Evolutionary conservation across 176 grass and related monocot genomes (phyloP).

Genomic region (Oryza officinalis): DNA sequence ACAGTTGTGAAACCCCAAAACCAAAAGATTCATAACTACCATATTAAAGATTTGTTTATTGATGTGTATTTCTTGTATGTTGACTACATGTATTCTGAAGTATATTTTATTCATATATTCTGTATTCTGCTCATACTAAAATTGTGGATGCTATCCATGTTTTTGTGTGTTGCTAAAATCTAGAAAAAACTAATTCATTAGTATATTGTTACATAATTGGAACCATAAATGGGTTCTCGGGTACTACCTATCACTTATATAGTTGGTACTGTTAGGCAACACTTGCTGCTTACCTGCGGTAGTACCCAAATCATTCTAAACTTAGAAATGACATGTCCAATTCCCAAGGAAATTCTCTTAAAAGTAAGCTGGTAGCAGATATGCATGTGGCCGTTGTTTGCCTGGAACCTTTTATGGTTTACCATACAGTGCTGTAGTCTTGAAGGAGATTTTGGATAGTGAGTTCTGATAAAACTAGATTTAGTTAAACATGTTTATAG

Average conservation of each 20-base stretch:
- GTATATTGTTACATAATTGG: neutral
- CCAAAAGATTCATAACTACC: neutral
- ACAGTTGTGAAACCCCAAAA: neutral
- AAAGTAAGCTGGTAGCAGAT: neutral
- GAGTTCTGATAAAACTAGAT: neutral
- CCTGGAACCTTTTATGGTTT: neutral
- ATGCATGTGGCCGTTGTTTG: neutral
- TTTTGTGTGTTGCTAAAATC: neutral
- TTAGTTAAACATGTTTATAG: neutral
- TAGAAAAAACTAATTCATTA: neutral
- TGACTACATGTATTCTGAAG: neutral
- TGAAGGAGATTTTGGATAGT: neutral
- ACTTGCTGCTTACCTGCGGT: neutral
- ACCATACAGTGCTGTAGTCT: neutral
- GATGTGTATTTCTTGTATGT: conserved; percentile 14
- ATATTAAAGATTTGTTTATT: neutral
- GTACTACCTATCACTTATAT: conserved; percentile 4
- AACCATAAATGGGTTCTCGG: neutral
- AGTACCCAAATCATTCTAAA: neutral
- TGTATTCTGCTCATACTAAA: neutral
- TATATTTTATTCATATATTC: neutral
- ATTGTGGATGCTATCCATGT: conserved; percentile 4
- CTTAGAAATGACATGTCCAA: neutral
- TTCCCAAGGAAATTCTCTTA: neutral
- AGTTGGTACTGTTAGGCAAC: neutral